Evolutionary conservation across 306 rosid species (phyloP), one percentile per base, ranked within the genome.

Genomic region (Adenanthera pavonina): DNA sequence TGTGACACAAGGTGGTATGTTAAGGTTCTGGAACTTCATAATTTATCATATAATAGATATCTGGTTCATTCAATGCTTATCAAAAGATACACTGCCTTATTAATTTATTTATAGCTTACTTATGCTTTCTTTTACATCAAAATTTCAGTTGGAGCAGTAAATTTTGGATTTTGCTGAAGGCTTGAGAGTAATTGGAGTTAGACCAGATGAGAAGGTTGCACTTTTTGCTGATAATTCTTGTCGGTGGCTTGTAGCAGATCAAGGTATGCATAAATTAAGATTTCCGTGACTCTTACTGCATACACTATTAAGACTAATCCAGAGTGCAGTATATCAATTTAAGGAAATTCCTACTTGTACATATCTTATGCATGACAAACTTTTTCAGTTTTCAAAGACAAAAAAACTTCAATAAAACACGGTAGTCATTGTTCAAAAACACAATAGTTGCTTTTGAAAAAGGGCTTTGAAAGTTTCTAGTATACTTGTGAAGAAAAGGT

Each of bases 211-310:
- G 80, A 95, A 95, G 78, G 34, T 95, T 85, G 94, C 96, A 2
- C 94, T 95, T 77, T 95, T 91, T 85, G 97, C 99, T 66, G 98
- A 95, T 82, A 95, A 95, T 83, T 95, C 98, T 46, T 91, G 93
- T 30, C 91, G 97, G 43, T 95, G 98, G 98, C 97, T 95, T 80
- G 87, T 95, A 56, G 92, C 96, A 34, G 99, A 95, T 89, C 99
- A 95, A 83, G 99, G 99, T 95, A 82, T 44, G 83, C 52, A 59
- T 34, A 57, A 25, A 70, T 74, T 53, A 69, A 67, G 33, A 67
- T 60, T 47, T 67, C 79, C 53, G 34, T 76, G 15, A 64, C 41
- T 36, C 3, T 80, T 65, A 46, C 60, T 66, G 57, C 79, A 36
- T 16, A 15, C 60, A 36, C 57, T 43, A 1, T 33, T 48, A 56